These are phyloP conservation scores for Odontarrhena argentea DNA, from an alignment of 345 rosid genomes.

Conservation along the genomic window DNA sequence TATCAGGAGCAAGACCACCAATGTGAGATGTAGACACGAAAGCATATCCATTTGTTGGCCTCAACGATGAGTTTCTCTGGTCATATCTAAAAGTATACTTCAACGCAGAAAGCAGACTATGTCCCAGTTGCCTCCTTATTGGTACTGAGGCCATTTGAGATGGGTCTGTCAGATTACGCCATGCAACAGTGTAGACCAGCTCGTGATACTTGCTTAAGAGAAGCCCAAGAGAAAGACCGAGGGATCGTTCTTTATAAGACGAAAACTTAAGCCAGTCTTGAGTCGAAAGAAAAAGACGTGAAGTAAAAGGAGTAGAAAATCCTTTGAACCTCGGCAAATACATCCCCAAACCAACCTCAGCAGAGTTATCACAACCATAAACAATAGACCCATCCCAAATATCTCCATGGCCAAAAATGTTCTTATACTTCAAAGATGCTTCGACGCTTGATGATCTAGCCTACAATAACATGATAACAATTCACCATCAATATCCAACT, in stretches of 20 bases:
- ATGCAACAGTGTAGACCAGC: constrained; percentile 66
- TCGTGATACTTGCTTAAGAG: constrained; percentile 69
- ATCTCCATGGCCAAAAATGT: constrained; percentile 88
- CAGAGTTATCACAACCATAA: constrained; percentile 76
- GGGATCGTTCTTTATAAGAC: constrained; percentile 75
- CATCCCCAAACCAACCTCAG: constrained; percentile 81
- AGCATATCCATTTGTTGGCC: constrained; percentile 89
- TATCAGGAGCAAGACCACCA: constrained; percentile 92
- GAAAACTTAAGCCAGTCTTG: constrained; percentile 88
- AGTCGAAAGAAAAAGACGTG: constrained; percentile 68
- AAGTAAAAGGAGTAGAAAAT: constrained; percentile 61
- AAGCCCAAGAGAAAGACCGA: constrained; percentile 87
- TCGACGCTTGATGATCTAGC: constrained; percentile 80
- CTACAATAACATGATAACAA: constrained; percentile 49
- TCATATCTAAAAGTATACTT: constrained; percentile 78
- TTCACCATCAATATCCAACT: neutral
- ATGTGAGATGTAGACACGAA: constrained; percentile 73
- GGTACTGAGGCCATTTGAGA: constrained; percentile 63
- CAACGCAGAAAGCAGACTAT: constrained; percentile 71
- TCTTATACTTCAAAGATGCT: constrained; percentile 79
- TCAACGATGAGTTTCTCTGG: constrained; percentile 66
- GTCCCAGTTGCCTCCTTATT: constrained; percentile 90
- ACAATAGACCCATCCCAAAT: constrained; percentile 86
- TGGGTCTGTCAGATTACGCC: constrained; percentile 85
- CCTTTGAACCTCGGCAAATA: constrained; percentile 73